Conservation (phyloP, 305 asterid genomes). For the Striga hermonthica region DNA sequence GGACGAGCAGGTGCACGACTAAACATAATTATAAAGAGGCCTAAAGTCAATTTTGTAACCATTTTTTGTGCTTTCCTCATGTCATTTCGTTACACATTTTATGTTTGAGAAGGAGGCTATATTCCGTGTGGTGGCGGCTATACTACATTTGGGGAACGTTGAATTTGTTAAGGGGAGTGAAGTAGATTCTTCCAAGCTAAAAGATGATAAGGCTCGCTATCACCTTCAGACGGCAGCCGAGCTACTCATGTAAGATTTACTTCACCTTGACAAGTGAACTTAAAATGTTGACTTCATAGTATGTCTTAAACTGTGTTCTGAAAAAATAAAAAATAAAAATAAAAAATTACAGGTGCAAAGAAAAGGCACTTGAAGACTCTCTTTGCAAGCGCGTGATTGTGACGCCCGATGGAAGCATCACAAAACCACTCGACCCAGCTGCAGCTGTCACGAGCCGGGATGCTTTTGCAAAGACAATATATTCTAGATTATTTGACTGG, state of each 20-base stretch:
- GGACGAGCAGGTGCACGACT: conserved; percentile 65
- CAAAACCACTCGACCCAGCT: conserved; percentile 81
- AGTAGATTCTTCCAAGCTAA: conserved; percentile 81
- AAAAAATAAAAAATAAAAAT: too few relatives aligned
- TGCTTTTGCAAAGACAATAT: conserved; percentile 87
- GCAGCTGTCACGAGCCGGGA: conserved; percentile 90
- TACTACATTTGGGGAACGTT: conserved; percentile 92
- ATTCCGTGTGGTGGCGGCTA: conserved; percentile 88
- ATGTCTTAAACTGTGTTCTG: too few relatives aligned
- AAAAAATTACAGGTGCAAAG: conserved; percentile 87
- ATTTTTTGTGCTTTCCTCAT: too few relatives aligned
- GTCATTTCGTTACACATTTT: too few relatives aligned
- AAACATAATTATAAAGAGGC: not conserved
- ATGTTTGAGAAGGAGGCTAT: too few relatives aligned
- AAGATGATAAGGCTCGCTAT: conserved; percentile 78
- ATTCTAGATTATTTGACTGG: conserved; percentile 97
- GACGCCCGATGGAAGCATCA: conserved; percentile 94
- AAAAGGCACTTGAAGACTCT: conserved; percentile 70
- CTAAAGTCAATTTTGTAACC: conserved; percentile 9
- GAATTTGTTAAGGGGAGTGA: conserved; percentile 89
- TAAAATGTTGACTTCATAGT: too few relatives aligned
- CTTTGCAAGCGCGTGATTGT: conserved; percentile 90
- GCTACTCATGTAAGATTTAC: conserved; percentile 71
- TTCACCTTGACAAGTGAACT: too few relatives aligned
- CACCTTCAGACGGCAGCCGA: conserved; percentile 82